Evolutionary conservation across 208 protist genomes (phyloP), one percentile per base, ranked within the genome.

Genomic region (Crithidia acanthocephali): DNA sequence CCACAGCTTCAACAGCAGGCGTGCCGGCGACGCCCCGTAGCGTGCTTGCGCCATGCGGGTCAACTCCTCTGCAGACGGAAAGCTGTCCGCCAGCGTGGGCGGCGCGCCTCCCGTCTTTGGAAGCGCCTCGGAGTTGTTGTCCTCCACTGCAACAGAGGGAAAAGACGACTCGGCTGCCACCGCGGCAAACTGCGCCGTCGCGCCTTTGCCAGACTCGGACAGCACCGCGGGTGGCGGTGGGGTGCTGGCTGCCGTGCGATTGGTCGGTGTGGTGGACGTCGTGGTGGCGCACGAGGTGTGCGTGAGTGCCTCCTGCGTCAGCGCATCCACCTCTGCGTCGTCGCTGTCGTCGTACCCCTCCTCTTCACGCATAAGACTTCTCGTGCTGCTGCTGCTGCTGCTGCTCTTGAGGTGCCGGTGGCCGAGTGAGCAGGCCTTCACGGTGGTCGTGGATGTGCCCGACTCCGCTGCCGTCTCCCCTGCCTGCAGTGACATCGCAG

Each of bases 1-100:
- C 86, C 86, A 92, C 42, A 92, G 73, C 44, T 79, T 77, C 13
- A 88, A 45, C 45, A 92, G 50, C 8, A 84, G 65, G 27, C 79
- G 69, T 2, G 69, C 75, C n/a, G 70, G 68, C 0, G 68, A 74
- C 0, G 65, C 74, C 0, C 57, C 74, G 58, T 66, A 75, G 45
- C 61, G 67, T 1, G 59, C 37, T 58, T 60, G 51, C n/a, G 66
- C 59, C 27, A 67, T 42, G 1, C 50, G 70, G 13, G 65, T 68
- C 11, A 77, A 61, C 55, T 65, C 72, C 47, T 76, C 33, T 25
- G 60, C 60, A 22, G 22, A 60, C 0, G 60, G 60, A 35, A 27
- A 58, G 60, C 22, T 33, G 22, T 15, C 32, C 1, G 10, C 5
- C 23, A 13, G 27, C 28, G 15, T 22, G 11, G 15, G 22, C 27